Evolutionary conservation across 176 grass and related monocot genomes (phyloP), one percentile per base, ranked within the genome.

Genomic region (Elymus sibiricus): DNA sequence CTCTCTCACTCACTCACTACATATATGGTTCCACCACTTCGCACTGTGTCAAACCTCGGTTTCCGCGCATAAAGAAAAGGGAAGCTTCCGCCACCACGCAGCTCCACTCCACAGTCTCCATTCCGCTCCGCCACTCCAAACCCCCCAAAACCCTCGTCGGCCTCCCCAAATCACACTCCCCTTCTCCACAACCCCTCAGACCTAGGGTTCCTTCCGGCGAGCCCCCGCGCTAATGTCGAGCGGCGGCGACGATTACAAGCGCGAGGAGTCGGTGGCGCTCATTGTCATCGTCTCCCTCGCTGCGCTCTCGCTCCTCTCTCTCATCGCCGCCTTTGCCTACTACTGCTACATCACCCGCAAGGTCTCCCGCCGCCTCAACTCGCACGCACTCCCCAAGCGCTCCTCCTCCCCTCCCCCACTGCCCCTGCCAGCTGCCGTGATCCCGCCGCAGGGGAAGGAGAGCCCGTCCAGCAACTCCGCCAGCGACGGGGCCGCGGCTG

Each of bases 341-440:
- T 99, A 99, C 47, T 99, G 97, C 97, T 99, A 99, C 84, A 96
- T 99, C 76, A 96, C 94, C 86, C 91, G 86, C 87, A 99, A 99
- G 90, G 97, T 99, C 67, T 93, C 92, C 86, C 90, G 90, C 79
- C 92, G 95, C 76, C 90, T 94, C 86, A 86, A 86, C 15, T 83
- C 86, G 66, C 87, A 94, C 81, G n/a, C 43, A 3, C 75, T 61
- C 71, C 83, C 76, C 22, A 90, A 86, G 80, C 79, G 83, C 74
- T 77, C 76, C 8, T 46, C 69, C 4, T 82, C 88, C 14, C 90
- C 81, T 76, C 26, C 78, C 51, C 27, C 64, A 4, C 77, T 56
- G 3, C 32, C 49, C 29, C 82, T 27, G 51, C 72, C 73, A 3
- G 59, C 27, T 9, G 78, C 43, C 13, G 37, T 82, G n/a, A 9